Evolutionary conservation across 2,329 filamentous ascomycete species (phyloP).

Genomic region (Fusarium scirpi): DNA sequence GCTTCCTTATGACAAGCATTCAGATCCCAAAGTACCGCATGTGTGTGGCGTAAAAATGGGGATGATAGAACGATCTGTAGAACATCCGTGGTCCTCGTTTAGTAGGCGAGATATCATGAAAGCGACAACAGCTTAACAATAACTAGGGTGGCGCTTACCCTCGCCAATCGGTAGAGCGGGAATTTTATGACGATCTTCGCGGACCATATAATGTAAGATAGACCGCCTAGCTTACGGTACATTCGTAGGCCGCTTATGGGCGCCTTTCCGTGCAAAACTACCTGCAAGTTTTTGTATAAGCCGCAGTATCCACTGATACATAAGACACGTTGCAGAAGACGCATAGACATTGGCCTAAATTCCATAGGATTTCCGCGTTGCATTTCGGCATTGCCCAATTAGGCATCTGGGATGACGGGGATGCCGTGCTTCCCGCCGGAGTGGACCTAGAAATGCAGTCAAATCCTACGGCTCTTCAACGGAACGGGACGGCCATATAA

Average conservation of each 20-base stretch:
- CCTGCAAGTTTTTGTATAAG: neutral
- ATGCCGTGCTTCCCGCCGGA: neutral
- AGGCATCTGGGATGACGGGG: neutral
- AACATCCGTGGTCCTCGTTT: neutral
- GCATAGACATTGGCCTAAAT: neutral
- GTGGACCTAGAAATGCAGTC: neutral
- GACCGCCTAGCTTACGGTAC: neutral
- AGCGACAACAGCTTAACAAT: neutral
- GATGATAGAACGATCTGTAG: neutral
- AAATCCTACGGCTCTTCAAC: neutral
- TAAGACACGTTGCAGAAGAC: neutral
- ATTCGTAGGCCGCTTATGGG: neutral
- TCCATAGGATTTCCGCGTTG: neutral
- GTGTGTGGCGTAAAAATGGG: conserved; percentile 5
- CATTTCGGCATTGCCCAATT: conserved; percentile 1
- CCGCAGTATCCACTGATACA: neutral
- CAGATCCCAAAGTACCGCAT: neutral
- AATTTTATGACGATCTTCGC: neutral
- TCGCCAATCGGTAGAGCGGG: neutral
- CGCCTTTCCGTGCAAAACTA: neutral
- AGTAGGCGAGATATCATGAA: neutral
- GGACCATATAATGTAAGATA: neutral
- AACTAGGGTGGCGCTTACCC: neutral
- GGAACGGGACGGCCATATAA: conserved; percentile 1
- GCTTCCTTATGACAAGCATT: conserved; percentile 2